Evolutionary conservation across 2,329 filamentous ascomycete species (phyloP), one percentile per base, ranked within the genome.

Genomic region (Teratosphaeria zuluensis): DNA sequence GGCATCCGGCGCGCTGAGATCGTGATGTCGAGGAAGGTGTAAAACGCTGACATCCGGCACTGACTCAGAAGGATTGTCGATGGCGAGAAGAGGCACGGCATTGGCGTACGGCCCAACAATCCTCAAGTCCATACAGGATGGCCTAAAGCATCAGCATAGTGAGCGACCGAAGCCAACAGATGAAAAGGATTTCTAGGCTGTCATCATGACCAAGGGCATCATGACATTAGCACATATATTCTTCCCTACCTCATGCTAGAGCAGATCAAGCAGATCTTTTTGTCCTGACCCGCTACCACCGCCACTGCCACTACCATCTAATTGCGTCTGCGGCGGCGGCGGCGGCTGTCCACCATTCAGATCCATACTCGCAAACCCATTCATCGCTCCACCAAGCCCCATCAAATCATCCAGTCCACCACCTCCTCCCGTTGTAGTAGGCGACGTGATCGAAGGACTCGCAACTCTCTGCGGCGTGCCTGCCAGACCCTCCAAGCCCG

Each of bases 311-410:
- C 66, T 77, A 75, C 63, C 84, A 70, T 65, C 63, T 68, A 88
- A 82, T 71, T 84, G 81, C 11, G 79, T 77, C 4, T 87, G 78
- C 16, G 87, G 85, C 33, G 87, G 81, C 33, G 87, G 81, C 19
- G 88, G 84, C 64, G 86, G 83, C 63, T 78, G 83, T 16, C 77
- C 75, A 48, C 83, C 84, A 53, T 85, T 82, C 69, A 99, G 78
- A 75, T 90, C 86, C 76, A 99, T 79, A 4, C 84, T 85, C 31
- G 86, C 89, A 70, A 99, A 95, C 0, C 92, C 92, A 69, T 90
- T 90, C 78, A 86, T 80, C 64, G 69, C 61, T 51, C 84, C 84
- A 69, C 88, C 88, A 32, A 89, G 76, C 5, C 86, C 86, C 72
- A 89, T 87, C 68, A 99, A 77, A 74, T 97, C 92, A 64, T 89